A percentile compares a stretch with the other conserved stretches of the same genome.
These are phyloP conservation scores for Penicillium brasilianum DNA, from an alignment of 2,329 filamentous ascomycete species.

Conservation along the genomic window DNA sequence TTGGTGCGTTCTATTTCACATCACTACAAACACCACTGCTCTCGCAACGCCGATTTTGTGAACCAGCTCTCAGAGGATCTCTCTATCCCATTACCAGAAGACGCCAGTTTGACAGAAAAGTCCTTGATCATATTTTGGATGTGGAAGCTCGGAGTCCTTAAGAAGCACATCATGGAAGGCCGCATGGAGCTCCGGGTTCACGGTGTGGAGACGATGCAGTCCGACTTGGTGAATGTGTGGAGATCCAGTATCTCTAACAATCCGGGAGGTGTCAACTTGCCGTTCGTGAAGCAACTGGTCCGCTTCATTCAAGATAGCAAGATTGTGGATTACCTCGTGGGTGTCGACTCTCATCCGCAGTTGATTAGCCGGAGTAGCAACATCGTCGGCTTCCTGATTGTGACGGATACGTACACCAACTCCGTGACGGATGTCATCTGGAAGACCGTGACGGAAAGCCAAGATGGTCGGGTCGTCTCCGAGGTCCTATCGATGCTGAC, in stretches of 20 bases:
- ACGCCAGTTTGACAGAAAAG: conserved; percentile 33
- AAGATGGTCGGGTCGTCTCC: conserved; percentile 82
- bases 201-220: conserved; percentile 75
- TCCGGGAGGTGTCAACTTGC: conserved; percentile 50
- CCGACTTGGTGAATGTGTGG: conserved; percentile 71
- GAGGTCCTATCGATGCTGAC: conserved; percentile 73
- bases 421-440: conserved; percentile 80
- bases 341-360: conserved; percentile 89
- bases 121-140: conserved; percentile 50
- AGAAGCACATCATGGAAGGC: conserved; percentile 76
- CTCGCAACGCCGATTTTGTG: conserved; percentile 39
- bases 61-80: conserved; percentile 44
- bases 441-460: conserved; percentile 78
- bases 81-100: conserved; percentile 41
- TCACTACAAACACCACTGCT: conserved; percentile 39
- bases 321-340: conserved; percentile 84
- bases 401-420: conserved; percentile 73
- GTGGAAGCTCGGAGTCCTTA: conserved; percentile 73
- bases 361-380: conserved; percentile 81
- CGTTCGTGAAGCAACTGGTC: conserved; percentile 70
- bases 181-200: conserved; percentile 89
- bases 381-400: conserved; percentile 83
- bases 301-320: conserved; percentile 71
- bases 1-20: conserved; percentile 42
- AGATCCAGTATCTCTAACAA: conserved; percentile 58